phyloP scores from a whole-genome alignment of 2,329 filamentous ascomycete species.

The Penicillium sp. region DNA sequence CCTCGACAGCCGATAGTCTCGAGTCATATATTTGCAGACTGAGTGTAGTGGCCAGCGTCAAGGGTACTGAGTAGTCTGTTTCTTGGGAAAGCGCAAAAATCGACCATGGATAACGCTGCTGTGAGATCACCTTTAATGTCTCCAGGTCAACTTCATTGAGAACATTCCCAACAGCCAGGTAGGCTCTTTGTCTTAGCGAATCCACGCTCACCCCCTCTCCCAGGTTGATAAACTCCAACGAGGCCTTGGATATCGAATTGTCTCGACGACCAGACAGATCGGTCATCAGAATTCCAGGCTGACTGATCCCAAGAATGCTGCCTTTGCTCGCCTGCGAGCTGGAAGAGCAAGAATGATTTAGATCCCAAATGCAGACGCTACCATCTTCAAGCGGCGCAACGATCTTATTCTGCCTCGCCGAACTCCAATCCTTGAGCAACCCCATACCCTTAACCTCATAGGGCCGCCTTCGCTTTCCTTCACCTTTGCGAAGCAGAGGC shows the following conservation, averaged over 20 bases:
- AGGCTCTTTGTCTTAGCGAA: constrained; percentile 62
- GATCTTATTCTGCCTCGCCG: constrained; percentile 56
- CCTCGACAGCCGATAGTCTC: constrained; percentile 44
- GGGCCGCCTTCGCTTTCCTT: constrained; percentile 36
- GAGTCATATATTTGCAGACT: constrained; percentile 81
- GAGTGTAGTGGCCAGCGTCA: constrained; percentile 79
- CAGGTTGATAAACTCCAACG: constrained; percentile 47
- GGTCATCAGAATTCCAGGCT: constrained; percentile 62
- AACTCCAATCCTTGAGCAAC: constrained; percentile 55
- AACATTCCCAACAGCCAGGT: constrained; percentile 72
- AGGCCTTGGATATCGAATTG: constrained; percentile 26
- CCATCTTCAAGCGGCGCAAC: constrained; percentile 81
- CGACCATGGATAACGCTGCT: constrained; percentile 71
- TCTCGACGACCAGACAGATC: constrained; percentile 63
- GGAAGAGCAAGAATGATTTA: constrained; percentile 46
- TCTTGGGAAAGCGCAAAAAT: constrained; percentile 76
- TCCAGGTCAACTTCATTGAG: constrained; percentile 79
- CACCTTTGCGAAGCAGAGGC: constrained; percentile 43
- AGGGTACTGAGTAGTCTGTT: constrained; percentile 61
- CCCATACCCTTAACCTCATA: constrained; percentile 71
- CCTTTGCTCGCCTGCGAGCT: constrained; percentile 44
- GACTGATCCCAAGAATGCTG: constrained; percentile 62
- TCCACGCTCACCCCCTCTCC: constrained; percentile 83
- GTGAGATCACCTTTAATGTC: constrained; percentile 65
- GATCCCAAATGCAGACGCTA: constrained; percentile 82